Base-by-base conservation (phyloP, 164 flowering plant genomes). In the Vitis rotundifolia region DNA sequence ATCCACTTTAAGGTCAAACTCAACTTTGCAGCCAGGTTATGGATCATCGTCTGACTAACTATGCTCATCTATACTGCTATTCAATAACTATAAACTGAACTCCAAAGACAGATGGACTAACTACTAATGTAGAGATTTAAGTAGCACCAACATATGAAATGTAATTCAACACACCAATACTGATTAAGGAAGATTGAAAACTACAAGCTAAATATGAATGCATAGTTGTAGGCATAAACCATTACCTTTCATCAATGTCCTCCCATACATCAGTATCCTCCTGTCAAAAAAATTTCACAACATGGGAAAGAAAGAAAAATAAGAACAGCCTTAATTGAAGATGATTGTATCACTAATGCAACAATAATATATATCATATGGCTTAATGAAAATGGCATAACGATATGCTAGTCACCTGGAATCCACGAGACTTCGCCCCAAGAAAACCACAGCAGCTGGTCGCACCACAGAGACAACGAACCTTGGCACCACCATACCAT, bases 401-500 rank as follows among this genome's bases (percentile, higher is more conserved):
- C 47, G 4, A 22, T 37, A 37, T 4, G 54, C 31, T 2, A 57
- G 57, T 8, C 71, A 89, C 99, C 96, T 87, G 97, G 73, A 95
- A 95, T 67, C 94, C 99, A 75, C 94, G 95, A 76, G 99, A 95
- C 73, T 90, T 95, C 61, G 99, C 99, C 69, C 99, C 99, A 78
- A 95, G 99, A 82, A 95, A 95, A 52, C 92, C 92, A 72, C 91
- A 86, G 83, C 99, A 93, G 76, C 70, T 76, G 37, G 84, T 62
- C 49, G 99, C 93, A 61, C 98, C 93, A 80, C 99, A 95, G 13
- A 90, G 90, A 79, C 99, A 95, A 37, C 95, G 99, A 71, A 95
- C 98, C 77, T 92, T 95, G 26, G 93, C 88, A 68, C 99, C 99
- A 44, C 98, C 99, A 83, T 84, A 93, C 99, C 99, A 95, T 76